Evolutionary conservation across 192 early-diverging fungal genomes (phyloP).

Genomic region (Obelidium mucronatum): DNA sequence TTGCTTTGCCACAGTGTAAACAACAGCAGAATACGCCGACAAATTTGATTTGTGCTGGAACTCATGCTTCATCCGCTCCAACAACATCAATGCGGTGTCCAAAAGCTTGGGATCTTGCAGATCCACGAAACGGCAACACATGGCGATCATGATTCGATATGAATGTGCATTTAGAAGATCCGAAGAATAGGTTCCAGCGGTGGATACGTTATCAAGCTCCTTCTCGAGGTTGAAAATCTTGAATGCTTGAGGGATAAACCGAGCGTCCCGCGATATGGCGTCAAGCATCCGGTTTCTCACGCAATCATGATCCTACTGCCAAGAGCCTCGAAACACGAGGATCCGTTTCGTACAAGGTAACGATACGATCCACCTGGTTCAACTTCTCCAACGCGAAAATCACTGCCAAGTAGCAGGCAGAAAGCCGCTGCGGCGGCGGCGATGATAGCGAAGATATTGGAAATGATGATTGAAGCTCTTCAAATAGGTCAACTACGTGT

Average conservation of each 20-base stretch:
- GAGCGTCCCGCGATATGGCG: background rate
- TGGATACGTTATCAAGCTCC: background rate
- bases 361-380: background rate
- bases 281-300: background rate
- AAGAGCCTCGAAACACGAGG: background rate
- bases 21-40: background rate
- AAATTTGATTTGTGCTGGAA: background rate
- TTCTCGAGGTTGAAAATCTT: too few relatives aligned
- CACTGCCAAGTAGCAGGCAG: background rate
- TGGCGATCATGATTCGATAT: background rate
- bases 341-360: background rate
- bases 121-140: constrained; percentile 3
- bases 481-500: background rate
- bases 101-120: background rate
- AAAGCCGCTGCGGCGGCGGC: too few relatives aligned
- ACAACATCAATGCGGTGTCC: background rate
- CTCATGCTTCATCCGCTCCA: background rate
- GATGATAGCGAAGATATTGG: background rate
- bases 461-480: background rate
- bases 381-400: background rate
- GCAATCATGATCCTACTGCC: background rate
- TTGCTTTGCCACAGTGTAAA: background rate
- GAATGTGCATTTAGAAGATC: background rate
- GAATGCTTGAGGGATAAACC: background rate
- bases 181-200: background rate